Conservation (phyloP, 176 grass and related monocot species). For the Saccharum officinarum region DNA sequence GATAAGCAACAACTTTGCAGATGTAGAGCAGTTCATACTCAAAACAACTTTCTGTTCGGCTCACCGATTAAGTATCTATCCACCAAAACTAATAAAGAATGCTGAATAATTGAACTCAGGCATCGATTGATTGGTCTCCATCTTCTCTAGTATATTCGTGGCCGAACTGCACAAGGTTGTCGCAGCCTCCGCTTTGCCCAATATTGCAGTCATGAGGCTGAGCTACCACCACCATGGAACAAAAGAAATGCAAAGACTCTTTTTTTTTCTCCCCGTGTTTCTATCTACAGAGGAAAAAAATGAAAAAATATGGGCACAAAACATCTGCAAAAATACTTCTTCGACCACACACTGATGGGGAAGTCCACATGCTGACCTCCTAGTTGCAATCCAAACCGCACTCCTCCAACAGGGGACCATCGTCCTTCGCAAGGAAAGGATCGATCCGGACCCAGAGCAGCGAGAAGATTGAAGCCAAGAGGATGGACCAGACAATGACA, state of each 20-base stretch:
- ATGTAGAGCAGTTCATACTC: constrained; percentile 23
- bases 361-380: constrained; percentile 34
- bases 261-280: constrained; percentile 34
- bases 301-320: constrained; percentile 44
- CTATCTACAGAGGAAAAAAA: constrained; percentile 47
- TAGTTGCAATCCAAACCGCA: constrained; percentile 57
- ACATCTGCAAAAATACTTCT: constrained; percentile 53
- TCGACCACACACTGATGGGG: constrained; percentile 26
- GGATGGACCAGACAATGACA: constrained; percentile 78
- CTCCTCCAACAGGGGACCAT: constrained; percentile 48
- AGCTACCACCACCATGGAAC: constrained; percentile 54
- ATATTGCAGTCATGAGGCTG: constrained; percentile 52
- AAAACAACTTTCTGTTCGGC: constrained; percentile 40
- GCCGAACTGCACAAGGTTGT: constrained; percentile 61
- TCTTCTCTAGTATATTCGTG: constrained; percentile 20
- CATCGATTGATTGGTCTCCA: neutral
- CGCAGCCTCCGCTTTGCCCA: constrained; percentile 44
- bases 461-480: constrained; percentile 72
- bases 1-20: constrained; percentile 7
- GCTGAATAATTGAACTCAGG: constrained; percentile 18
- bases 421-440: constrained; percentile 55
- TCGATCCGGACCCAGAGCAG: constrained; percentile 67
- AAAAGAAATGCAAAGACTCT: constrained; percentile 38
- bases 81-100: constrained; percentile 61
- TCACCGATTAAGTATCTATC: constrained; percentile 34